Evolutionary conservation across 2,329 filamentous ascomycete species (phyloP), one percentile per base, ranked within the genome.

Genomic region (Aspergillus sp.): DNA sequence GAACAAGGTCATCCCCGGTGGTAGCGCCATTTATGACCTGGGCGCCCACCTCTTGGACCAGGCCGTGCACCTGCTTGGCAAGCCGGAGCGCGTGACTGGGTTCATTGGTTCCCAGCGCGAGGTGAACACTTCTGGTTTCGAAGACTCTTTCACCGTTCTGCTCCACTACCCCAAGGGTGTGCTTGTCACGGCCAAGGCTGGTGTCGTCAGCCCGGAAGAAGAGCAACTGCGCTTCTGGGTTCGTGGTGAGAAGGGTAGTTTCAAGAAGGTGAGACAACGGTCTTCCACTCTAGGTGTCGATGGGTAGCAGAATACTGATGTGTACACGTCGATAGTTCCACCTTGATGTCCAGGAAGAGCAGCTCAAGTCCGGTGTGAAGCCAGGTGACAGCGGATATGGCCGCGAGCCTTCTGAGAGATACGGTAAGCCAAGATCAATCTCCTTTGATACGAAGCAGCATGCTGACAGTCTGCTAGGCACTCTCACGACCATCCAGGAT

Each of bases 31-130:
- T 21, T 93, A 89, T 70, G 91, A 93, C 69, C 81, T 94, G 1
- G 91, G 91, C 47, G 87, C 88, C 4, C 91, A 94, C 73, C 79
- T 93, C 53, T 80, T 93, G 54, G 91, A 94, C 74, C 91, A 94
- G 77, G 87, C 83, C 2, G 89, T 90, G 71, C 77, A 84, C 41
- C 79, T 91, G 4, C 91, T 92, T 63, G 91, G 91, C 17, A 77
- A 87, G 69, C 91, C 91, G 0, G 78, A 83, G 57, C 80, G 80
- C 3, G 85, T 93, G 1, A 91, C 87, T 8, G 90, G 82, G 10
- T 87, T 89, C 62, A 82, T 92, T 12, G 81, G 86, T n/a, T 85
- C 83, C 52, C 88, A 91, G 76, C 82, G 90, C 36, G 80, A 81
- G 54, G 84, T 82, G 57, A 83, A 90, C 69, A 82, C 68, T 41